Evolutionary conservation across 2,329 filamentous ascomycete species (phyloP), one percentile per base, ranked within the genome.

Genomic region (Fusarium sp.): DNA sequence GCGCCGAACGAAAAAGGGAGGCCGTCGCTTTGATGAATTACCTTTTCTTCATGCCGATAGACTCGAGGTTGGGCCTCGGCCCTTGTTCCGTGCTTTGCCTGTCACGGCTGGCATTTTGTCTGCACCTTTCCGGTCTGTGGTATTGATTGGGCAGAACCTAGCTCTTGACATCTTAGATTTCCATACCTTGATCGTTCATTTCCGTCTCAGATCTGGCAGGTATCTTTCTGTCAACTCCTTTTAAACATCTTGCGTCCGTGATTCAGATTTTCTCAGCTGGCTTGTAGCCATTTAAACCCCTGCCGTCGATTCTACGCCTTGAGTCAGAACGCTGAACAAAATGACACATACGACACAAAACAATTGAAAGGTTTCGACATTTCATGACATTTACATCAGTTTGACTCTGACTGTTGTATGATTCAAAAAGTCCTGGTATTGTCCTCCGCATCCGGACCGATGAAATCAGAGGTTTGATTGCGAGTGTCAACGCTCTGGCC

Each of bases 151-250:
- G 7, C 56, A 38, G 53, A 59, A 50, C 66, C 74, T 71, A 69
- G 52, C 62, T 69, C 60, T 72, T 67, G 68, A 60, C 60, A 73
- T 77, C 60, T 73, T 57, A 59, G 47, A 70, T 71, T 64, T 54
- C 62, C 73, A 72, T 74, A 60, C 60, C 58, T 58, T 65, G 60
- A 54, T 74, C 68, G 61, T 52, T 73, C 60, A 69, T 64, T 53
- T 62, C 54, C 54, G 75, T 77, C 74, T 77, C 56, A 75, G 74
- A 78, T 76, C 67, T 73, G 58, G 49, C 62, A 65, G 60, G 60
- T 63, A 71, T n/a, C 32, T 60, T 62, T 69, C 30, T 46, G 19
- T 35, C 49, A 42, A 61, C 69, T 71, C 62, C 50, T 65, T 59
- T 58, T 52, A 25, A 54, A 33, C 47, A 61, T 61, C 60, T 63